phyloP scores from a whole-genome alignment of 208 protist genomes.

The Entamoeba invadens region DNA sequence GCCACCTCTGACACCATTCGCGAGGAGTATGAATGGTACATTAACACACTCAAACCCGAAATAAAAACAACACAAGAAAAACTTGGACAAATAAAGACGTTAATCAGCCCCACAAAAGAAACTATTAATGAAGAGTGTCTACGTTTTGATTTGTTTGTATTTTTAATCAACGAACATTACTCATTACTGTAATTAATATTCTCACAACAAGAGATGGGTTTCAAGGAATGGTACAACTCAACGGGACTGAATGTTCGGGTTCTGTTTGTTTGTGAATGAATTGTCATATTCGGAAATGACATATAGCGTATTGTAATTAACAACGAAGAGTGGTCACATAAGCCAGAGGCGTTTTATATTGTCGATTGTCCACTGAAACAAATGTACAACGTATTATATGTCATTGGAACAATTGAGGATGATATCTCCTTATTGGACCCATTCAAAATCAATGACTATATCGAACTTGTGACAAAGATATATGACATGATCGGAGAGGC shows the following conservation, averaged over 20 bases:
- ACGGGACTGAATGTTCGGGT: neutral
- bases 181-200: neutral
- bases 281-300: neutral
- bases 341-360: neutral
- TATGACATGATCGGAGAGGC: neutral
- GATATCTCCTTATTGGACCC: neutral
- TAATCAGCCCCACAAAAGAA: neutral
- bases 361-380: neutral
- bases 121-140: neutral
- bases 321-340: neutral
- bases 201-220: neutral
- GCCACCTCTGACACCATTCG: too few species aligned
- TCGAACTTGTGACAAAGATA: neutral
- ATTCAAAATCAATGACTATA: neutral
- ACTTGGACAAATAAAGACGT: neutral
- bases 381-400: neutral
- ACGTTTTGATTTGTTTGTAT: neutral
- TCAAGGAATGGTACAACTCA: neutral
- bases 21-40: neutral
- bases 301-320: neutral
- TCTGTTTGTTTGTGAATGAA: neutral
- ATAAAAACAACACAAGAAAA: neutral
- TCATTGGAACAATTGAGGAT: neutral
- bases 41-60: neutral
- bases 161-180: neutral